These are phyloP conservation scores for Coemansia sp. DNA, from an alignment of 192 early-diverging fungal genomes.

Conservation along the genomic window DNA sequence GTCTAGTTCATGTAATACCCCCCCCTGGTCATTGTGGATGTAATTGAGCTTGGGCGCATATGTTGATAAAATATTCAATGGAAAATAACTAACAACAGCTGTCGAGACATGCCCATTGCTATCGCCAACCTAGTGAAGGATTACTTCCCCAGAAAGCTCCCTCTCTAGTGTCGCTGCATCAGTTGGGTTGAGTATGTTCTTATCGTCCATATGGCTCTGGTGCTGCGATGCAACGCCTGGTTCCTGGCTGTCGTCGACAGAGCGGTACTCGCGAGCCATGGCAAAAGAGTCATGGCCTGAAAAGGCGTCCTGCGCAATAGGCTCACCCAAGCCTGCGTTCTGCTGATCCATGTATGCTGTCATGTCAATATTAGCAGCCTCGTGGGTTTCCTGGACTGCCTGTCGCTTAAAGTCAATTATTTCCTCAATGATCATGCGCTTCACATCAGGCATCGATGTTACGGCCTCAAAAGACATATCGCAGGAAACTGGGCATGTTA, in stretches of 20 bases:
- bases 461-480: constrained; percentile 51
- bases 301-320: constrained; percentile 10
- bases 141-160: constrained; percentile 44
- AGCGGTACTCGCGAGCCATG: constrained; percentile 40
- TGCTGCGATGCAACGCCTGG: constrained; percentile 47
- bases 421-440: constrained; percentile 78
- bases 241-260: constrained; percentile 39
- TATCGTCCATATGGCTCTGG: constrained; percentile 18
- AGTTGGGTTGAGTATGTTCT: constrained; percentile 14
- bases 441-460: constrained; percentile 38
- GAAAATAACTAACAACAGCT: too few species aligned
- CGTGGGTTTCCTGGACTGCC: constrained; percentile 48
- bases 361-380: constrained; percentile 35
- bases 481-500: constrained; percentile 42
- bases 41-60: too few species aligned
- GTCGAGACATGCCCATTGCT: too few species aligned
- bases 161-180: constrained; percentile 43
- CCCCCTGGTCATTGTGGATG: too few species aligned
- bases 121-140: constrained; percentile 15
- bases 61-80: too few species aligned
- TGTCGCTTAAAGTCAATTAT: constrained; percentile 73
- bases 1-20: too few species aligned
- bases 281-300: constrained; percentile 32
- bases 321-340: background rate
- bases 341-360: constrained; percentile 27